Conservation (phyloP, 441 rosid genomes). For the Erysimum pusillum region DNA sequence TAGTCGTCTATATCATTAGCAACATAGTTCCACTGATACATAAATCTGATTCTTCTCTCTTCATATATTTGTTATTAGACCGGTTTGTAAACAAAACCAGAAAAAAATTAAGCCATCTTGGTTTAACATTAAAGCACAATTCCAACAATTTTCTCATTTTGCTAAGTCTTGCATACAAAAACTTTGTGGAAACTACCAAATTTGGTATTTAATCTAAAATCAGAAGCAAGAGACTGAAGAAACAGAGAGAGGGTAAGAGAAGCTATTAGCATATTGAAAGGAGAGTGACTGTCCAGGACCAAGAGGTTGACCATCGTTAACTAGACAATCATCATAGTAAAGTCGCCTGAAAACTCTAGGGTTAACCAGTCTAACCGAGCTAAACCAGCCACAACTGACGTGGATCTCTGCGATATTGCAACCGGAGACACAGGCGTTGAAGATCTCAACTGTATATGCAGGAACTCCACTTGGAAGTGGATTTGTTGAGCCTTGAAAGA, state of each 20-base stretch:
- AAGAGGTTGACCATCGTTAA: conserved; percentile 51
- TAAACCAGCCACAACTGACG: conserved; percentile 50
- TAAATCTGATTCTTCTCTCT: too few species aligned
- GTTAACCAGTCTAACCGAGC: conserved; percentile 42
- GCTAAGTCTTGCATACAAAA: not conserved
- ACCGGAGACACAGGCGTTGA: conserved; percentile 35
- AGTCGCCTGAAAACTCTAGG: conserved; percentile 47
- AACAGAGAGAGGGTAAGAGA: conserved; percentile 48
- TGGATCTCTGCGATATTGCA: conserved; percentile 40
- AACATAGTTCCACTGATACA: not conserved
- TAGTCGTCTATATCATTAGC: not conserved
- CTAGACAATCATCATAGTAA: conserved; percentile 43
- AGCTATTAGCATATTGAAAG: conserved; percentile 48
- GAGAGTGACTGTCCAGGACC: conserved; percentile 44
- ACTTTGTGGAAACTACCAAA: conserved; percentile 13
- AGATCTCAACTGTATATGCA: conserved; percentile 46
- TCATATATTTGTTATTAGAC: not conserved
- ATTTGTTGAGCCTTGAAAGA: conserved; percentile 53
- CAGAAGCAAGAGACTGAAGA: conserved; percentile 47
- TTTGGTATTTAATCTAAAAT: not conserved
- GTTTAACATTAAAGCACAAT: not conserved
- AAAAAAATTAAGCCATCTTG: not conserved
- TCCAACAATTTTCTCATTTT: not conserved
- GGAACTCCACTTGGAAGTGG: conserved; percentile 53
- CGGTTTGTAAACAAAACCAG: too few species aligned